Conservation (phyloP, 306 rosid species). For the Inga leiocalycina region DNA sequence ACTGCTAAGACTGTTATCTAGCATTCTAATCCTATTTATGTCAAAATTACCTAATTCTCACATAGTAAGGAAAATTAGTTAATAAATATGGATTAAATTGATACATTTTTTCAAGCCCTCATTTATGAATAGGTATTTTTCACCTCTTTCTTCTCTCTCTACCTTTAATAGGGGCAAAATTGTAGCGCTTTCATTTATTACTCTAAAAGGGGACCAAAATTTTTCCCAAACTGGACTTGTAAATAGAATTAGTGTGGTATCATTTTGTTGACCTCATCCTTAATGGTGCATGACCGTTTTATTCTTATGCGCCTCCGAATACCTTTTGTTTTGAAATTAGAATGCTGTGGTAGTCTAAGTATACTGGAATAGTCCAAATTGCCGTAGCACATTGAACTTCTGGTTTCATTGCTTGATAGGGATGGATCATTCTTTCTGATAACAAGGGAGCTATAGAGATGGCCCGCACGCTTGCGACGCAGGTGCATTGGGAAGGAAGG, state of each 20-base stretch:
- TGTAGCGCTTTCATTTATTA: no score
- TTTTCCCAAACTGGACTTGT: no score
- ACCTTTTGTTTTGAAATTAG: background rate
- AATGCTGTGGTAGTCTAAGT: background rate
- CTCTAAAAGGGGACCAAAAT: no score
- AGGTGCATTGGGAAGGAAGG: conserved; percentile 91
- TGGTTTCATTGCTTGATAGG: conserved; percentile 47
- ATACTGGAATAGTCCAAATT: conserved; percentile 10
- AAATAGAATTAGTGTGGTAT: no score
- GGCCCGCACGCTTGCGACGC: conserved; percentile 71
- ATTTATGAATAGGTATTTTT: no score
- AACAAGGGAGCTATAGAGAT: conserved; percentile 66
- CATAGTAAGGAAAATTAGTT: no score
- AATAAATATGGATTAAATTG: no score
- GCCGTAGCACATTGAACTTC: conserved; percentile 16
- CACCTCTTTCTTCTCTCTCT: no score
- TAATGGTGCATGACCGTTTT: conserved; percentile 2
- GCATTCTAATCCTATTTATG: background rate
- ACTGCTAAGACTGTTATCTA: background rate
- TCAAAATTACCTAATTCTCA: no score
- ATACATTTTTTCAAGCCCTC: no score
- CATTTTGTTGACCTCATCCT: background rate
- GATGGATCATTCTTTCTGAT: conserved; percentile 82
- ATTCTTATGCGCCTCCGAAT: background rate
- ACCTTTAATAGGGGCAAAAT: no score